Conservation (phyloP, 768 basidiomycete species). For the Cystofilobasidium macerans region DNA sequence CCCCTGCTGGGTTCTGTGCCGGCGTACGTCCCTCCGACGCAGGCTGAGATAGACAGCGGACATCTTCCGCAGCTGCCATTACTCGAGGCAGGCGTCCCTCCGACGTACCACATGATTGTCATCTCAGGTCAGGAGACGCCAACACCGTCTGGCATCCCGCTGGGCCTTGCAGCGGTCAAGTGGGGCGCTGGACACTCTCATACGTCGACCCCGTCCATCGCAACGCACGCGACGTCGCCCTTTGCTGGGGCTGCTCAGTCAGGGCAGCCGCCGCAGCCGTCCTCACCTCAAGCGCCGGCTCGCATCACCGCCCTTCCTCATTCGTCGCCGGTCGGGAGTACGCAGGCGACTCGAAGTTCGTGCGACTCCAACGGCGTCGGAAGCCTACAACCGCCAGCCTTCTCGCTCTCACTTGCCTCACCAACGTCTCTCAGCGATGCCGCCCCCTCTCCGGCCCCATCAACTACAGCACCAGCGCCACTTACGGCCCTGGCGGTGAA, state of each 20-base stretch:
- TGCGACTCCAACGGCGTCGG: background rate
- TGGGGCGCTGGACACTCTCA: constrained; percentile 1
- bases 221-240: background rate
- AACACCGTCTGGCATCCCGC: constrained; percentile 14
- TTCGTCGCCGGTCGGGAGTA: background rate
- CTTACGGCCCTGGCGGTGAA: background rate
- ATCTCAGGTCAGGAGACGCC: constrained; percentile 22
- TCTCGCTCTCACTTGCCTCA: background rate
- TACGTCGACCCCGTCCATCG: background rate
- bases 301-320: background rate
- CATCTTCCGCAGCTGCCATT: constrained; percentile 7
- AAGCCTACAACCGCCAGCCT: background rate
- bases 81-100: background rate
- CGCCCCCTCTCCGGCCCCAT: background rate
- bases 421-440: background rate
- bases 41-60: background rate
- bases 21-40: constrained; percentile 4
- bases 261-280: background rate
- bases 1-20: constrained; percentile 19
- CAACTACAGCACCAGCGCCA: background rate
- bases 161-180: constrained; percentile 21
- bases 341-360: too few relatives aligned
- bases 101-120: constrained; percentile 23
- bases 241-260: too few relatives aligned
- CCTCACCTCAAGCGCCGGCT: background rate